Conservation (phyloP, 208 protist species). For the Herpetomonas samuelpessoai region DNA sequence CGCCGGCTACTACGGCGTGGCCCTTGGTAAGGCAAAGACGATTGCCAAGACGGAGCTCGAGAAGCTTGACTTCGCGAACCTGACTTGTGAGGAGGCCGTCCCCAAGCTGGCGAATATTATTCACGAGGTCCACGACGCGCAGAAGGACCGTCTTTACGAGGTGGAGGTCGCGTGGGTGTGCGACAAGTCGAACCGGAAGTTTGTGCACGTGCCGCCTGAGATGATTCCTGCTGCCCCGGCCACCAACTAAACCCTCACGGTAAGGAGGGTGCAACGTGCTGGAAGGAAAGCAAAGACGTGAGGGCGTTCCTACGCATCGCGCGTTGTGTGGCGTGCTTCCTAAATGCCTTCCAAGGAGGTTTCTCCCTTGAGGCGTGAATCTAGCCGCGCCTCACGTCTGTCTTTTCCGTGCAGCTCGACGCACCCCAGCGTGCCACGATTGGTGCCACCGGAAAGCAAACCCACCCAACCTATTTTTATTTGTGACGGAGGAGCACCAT, state of each 20-base stretch:
- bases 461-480: too few relatives aligned
- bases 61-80: conserved; percentile 94
- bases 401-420: too few relatives aligned
- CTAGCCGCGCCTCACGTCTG: too few relatives aligned
- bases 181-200: conserved; percentile 82
- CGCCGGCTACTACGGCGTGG: conserved; percentile 94
- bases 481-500: too few relatives aligned
- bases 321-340: too few relatives aligned
- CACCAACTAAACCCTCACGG: conserved; percentile 4
- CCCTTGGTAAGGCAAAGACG: conserved; percentile 98
- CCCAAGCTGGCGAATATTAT: conserved; percentile 94
- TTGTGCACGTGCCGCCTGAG: conserved; percentile 57
- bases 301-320: too few relatives aligned
- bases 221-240: conserved; percentile 51
- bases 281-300: too few relatives aligned
- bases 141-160: conserved; percentile 97
- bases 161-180: conserved; percentile 98
- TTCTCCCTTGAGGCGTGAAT: too few relatives aligned
- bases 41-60: conserved; percentile 98
- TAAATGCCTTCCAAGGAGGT: too few relatives aligned
- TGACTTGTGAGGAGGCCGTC: conserved; percentile 95
- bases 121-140: conserved; percentile 74
- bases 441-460: too few relatives aligned
- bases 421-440: too few relatives aligned
- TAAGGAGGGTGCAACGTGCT: conserved; percentile 8